Evolutionary conservation across 176 grass and related monocot species (phyloP), one percentile per base, ranked within the genome.

Genomic region (Tuctoria greenei): DNA sequence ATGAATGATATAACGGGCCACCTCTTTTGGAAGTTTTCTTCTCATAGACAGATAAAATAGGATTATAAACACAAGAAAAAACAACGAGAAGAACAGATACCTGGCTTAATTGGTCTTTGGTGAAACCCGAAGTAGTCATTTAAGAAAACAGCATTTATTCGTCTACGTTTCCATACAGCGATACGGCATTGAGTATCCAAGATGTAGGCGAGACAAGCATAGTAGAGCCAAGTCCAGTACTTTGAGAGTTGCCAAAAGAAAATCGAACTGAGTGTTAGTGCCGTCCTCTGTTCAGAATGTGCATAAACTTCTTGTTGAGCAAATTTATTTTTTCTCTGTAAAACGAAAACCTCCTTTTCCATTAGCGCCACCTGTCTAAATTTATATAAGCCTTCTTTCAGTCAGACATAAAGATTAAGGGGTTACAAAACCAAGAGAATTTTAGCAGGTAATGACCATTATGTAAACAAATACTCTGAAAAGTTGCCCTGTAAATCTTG

Each of bases 111-210:
- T 7, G 37, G 1, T 73, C 70, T n/a, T 39, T 72, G 51, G 21
- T 41, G 50, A 73, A 57, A 73, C 4, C 71, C 37, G 0, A 42
- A 73, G 10, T 73, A 73, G 36, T 73, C 71, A 7, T 73, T 58
- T 37, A 58, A 42, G 51, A 73, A 73, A 59, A 42, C 52, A 42
- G 14, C 51, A n/a, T 5, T 14, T 59, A 36, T 16, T 73, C 59
- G 37, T 59, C 21, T 27, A 59, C 26, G 21, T 59, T 42, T 6
- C 71, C 52, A 17, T 73, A 59, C 15, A 37, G 41, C 52, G 59
- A 10, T 16, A 73, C 7, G 36, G 71, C 21, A 59, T 73, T 59
- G 21, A 73, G 52, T 42, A 7, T 6, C 71, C 71, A 73, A 59
- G 71, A 59, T 42, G 71, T 73, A 59, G 71, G 71, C 1, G 0